Percentiles rank a stretch among this genome's conserved stretches.
phyloP scores from a whole-genome alignment of 2,329 filamentous ascomycete species.

The Harringtonia lauricola region DNA sequence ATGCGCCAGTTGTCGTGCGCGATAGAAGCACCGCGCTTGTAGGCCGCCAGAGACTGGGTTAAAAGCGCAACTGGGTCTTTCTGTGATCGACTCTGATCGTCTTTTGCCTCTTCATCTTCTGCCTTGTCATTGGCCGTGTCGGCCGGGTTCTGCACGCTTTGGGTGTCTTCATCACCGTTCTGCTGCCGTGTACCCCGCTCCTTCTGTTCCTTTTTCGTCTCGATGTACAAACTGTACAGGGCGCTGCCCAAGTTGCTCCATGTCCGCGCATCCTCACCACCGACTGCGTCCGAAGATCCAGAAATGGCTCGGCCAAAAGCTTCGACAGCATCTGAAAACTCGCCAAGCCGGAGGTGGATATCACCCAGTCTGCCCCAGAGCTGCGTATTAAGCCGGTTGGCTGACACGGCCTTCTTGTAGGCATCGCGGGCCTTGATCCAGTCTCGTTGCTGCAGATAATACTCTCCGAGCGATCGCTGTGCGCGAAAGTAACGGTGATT shows the following conservation, averaged over 20 bases:
- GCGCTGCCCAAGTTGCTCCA: constrained; percentile 93
- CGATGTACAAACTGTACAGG: constrained; percentile 57
- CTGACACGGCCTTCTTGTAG: constrained; percentile 64
- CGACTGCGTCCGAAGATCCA: constrained; percentile 43
- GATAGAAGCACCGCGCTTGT: constrained; percentile 75
- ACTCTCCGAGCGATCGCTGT: constrained; percentile 74
- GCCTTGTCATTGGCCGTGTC: constrained; percentile 12
- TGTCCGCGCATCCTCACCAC: constrained; percentile 80
- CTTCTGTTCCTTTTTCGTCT: constrained; percentile 30
- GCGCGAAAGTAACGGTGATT: constrained; percentile 72
- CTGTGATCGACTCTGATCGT: constrained; percentile 15
- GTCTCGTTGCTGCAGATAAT: constrained; percentile 58
- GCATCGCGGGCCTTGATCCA: constrained; percentile 61
- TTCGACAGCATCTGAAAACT: constrained; percentile 69
- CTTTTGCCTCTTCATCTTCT: constrained; percentile 11
- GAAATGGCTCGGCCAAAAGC: constrained; percentile 77
- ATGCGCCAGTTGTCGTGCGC: constrained; percentile 84
- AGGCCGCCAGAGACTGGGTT: constrained; percentile 67
- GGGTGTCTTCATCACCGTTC: constrained; percentile 6
- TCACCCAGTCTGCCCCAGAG: constrained; percentile 90
- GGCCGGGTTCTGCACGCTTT: too few species aligned
- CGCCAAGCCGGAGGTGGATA: constrained; percentile 65
- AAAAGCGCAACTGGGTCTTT: constrained; percentile 50
- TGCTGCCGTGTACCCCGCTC: too few species aligned
- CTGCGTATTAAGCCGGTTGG: constrained; percentile 71